phyloP scores from a whole-genome alignment of 148 eudicot species.

The Suaeda aralocaspica region DNA sequence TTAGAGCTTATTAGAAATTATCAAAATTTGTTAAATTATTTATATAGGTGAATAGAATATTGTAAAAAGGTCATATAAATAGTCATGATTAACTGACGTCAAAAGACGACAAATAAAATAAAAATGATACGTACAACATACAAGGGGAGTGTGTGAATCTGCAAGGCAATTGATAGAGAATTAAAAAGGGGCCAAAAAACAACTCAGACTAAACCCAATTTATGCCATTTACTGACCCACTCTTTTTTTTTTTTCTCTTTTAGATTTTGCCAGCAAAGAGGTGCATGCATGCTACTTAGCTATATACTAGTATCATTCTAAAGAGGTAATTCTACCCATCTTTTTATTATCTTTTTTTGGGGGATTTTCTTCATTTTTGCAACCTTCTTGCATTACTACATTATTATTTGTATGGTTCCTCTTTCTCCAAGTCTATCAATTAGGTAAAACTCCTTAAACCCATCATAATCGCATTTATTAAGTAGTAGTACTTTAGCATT shows the following conservation, averaged over 20 bases:
- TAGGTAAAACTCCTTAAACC: no score
- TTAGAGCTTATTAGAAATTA: no score
- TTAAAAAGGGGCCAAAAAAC: constrained; percentile 15
- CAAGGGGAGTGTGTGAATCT: neutral
- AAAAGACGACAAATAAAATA: no score
- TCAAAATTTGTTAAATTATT: no score
- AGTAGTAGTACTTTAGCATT: no score
- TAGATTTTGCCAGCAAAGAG: constrained; percentile 27
- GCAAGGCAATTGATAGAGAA: constrained; percentile 22
- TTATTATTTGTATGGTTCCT: neutral
- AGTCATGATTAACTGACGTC: no score
- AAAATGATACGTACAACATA: no score
- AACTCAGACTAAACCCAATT: constrained; percentile 29
- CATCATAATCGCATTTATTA: no score
- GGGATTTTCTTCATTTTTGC: neutral
- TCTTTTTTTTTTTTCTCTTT: constrained; percentile 7
- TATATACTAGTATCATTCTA: neutral
- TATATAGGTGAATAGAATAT: no score
- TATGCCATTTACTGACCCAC: constrained; percentile 28
- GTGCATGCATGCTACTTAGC: constrained; percentile 1
- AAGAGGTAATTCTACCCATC: constrained; percentile 3
- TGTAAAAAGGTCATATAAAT: no score
- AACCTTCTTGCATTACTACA: neutral
- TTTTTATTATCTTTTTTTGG: neutral
- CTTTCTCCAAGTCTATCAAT: no score